Evolutionary conservation across 805 yeast genomes (phyloP), one percentile per base, ranked within the genome.

Genomic region (Zygoascus tannicola): DNA sequence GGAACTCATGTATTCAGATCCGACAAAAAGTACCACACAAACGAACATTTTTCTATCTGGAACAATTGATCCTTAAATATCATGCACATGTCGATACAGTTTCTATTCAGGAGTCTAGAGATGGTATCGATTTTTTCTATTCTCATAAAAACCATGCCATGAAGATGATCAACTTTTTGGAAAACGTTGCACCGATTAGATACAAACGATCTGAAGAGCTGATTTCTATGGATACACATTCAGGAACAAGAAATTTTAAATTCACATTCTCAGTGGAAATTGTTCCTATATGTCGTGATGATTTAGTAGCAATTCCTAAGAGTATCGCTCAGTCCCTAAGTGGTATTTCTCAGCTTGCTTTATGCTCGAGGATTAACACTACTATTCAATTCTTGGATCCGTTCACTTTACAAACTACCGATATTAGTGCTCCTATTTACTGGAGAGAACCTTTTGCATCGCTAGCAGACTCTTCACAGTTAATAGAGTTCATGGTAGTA

Each of bases 1-100:
- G 97, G 97, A 81, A 90, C 66, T 94, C 96, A 14, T 75, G 88
- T n/a, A 94, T 88, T 23, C 97, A 88, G 67, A 80, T 88, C 56
- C 82, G 97, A 73, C 97, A 88, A 64, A 88, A 88, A 62, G 97
- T 88, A 33, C 76, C 85, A 19, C 97, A 88, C 65, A 88, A 88
- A 68, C 80, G 95, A 71, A 88, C 97, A 5, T 88, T 88, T 64
- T 73, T 88, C 62, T 86, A 82, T 56, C 71, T 88, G 56, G 97
- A 88, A 70, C 97, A 88, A 66, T 71, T 88, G 67, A 87, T 88
- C 57, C 75, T 88, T 63, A 85, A 72, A 58, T 94, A 87, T 63
- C 84, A 82, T 57, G 96, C 97, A 1, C 97, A 88, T 61, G 77
- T 81, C 50, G 95, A 87, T 62, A 87, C 97, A 42, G 80, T 86